These are phyloP conservation scores for Crithidia fasciculata DNA, from an alignment of 208 protist genomes.

Conservation along the genomic window DNA sequence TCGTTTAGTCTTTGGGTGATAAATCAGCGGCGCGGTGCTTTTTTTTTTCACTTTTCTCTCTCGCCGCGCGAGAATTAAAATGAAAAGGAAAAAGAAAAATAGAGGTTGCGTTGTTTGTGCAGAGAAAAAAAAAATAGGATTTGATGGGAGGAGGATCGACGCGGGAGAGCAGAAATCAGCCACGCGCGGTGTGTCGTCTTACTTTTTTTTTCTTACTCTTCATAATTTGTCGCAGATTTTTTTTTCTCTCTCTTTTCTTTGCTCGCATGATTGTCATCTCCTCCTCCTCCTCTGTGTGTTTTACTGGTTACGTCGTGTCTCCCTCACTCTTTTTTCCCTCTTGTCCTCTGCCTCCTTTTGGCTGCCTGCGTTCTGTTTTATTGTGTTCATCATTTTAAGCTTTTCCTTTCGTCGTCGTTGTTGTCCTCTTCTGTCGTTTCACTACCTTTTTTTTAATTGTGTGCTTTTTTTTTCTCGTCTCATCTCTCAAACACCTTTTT, in stretches of 20 bases:
- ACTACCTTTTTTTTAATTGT: no score
- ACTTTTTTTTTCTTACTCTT: conserved; percentile 15
- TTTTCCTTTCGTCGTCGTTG: no score
- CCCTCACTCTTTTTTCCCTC: conserved; percentile 10
- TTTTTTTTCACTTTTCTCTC: neutral
- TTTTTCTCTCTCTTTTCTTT: neutral
- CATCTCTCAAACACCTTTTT: neutral
- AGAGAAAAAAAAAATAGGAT: neutral
- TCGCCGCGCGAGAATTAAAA: neutral
- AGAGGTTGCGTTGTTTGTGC: neutral
- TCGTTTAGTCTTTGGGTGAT: no score
- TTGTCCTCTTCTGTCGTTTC: no score
- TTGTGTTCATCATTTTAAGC: no score
- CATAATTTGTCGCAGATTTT: neutral
- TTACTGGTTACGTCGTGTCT: neutral
- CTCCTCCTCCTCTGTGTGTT: neutral
- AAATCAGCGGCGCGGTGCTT: neutral
- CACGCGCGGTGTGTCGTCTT: neutral
- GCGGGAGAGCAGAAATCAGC: no score
- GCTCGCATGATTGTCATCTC: neutral
- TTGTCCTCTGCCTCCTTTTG: conserved; percentile 14
- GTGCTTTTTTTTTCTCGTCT: neutral
- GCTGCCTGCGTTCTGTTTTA: neutral
- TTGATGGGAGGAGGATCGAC: neutral
- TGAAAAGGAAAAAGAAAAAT: no score